These are phyloP conservation scores for Cyberlindnera sargentensis DNA, from an alignment of 805 yeast genomes.

Conservation along the genomic window DNA sequence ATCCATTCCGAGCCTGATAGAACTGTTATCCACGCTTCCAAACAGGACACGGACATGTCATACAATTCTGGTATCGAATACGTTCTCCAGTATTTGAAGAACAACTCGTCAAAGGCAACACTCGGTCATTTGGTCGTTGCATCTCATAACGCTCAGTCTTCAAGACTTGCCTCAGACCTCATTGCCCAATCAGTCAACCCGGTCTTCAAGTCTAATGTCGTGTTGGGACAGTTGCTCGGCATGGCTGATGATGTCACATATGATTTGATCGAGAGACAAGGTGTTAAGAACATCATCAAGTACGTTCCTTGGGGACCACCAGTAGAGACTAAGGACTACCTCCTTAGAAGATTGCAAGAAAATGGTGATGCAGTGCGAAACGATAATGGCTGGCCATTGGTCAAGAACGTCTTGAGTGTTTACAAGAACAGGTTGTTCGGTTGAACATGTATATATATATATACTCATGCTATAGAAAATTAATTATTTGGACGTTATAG, in stretches of 20 bases:
- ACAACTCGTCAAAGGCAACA: constrained; percentile 36
- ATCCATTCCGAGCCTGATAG: constrained; percentile 82
- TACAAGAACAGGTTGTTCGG: constrained; percentile 25
- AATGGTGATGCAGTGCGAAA: constrained; percentile 90
- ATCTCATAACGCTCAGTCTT: constrained; percentile 80
- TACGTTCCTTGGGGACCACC: constrained; percentile 99
- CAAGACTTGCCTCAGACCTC: constrained; percentile 58
- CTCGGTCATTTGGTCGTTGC: constrained; percentile 85
- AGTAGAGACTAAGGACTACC: constrained; percentile 82
- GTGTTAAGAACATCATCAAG: constrained; percentile 73
- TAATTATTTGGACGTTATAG: not conserved
- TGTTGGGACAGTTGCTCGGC: constrained; percentile 85
- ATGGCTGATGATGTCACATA: constrained; percentile 90
- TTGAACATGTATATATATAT: not conserved
- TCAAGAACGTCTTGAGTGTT: constrained; percentile 43
- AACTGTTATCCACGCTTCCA: constrained; percentile 64
- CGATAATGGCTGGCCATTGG: constrained; percentile 73
- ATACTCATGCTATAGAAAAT: not conserved
- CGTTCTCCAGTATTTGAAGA: constrained; percentile 45
- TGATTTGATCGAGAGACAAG: constrained; percentile 58
- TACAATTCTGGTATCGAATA: constrained; percentile 64
- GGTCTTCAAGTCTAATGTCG: constrained; percentile 49
- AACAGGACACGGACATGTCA: constrained; percentile 71
- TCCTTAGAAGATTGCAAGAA: constrained; percentile 86
- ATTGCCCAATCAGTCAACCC: constrained; percentile 29